Conservation (phyloP, 2,329 filamentous ascomycete species). For the Aspergillus uvarum region DNA sequence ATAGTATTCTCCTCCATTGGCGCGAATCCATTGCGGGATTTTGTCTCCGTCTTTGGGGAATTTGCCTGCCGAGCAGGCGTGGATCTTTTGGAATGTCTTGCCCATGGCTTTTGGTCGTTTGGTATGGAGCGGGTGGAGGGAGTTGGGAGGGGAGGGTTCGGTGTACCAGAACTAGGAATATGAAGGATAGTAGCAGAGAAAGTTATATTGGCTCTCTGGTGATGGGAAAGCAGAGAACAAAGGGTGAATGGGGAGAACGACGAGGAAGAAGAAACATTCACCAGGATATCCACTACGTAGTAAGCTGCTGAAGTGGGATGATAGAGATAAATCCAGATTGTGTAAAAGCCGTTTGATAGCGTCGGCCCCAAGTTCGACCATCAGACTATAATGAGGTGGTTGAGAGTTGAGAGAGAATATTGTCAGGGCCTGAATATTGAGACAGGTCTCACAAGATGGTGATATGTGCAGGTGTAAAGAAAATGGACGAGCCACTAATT, state of each 20-base stretch:
- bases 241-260: neutral
- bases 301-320: neutral
- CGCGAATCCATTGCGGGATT: constrained; percentile 64
- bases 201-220: neutral
- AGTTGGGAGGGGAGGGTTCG: neutral
- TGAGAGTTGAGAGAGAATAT: neutral
- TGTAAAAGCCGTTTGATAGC: no score
- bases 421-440: no score
- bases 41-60: constrained; percentile 57
- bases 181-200: no score
- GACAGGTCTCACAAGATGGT: no score
- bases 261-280: no score
- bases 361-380: neutral
- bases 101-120: constrained; percentile 31
- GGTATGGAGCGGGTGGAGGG: neutral
- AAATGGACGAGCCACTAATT: accelerated
- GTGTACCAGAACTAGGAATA: no score
- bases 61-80: constrained; percentile 60
- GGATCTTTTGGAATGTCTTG: constrained; percentile 51
- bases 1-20: constrained; percentile 61
- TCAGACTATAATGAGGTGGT: neutral
- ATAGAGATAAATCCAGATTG: neutral
- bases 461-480: no score
- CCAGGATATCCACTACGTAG: no score
- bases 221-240: neutral